Base-by-base conservation (phyloP, 352 stramenopile genomes). In the Thalassiosira livingstoniorum region DNA sequence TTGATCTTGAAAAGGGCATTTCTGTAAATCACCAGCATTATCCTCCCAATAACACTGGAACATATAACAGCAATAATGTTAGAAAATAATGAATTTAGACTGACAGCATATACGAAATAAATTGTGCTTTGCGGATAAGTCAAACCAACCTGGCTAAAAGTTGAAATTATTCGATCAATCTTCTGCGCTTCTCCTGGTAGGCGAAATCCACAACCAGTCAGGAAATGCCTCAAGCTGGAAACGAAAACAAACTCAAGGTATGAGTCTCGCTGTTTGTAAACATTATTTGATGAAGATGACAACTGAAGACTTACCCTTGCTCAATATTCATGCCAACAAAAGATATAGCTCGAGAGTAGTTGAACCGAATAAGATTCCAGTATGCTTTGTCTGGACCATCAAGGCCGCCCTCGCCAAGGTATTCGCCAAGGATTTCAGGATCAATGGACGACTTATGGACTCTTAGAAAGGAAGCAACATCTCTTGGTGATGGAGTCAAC, bases 11-110 rank as follows among this genome's bases (percentile, higher is more conserved):
- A 97, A 96, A 2, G 93, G 91, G 37, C 92, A 96, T 29, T 87
- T 87, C 7, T 80, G 47, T 37, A 83, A 31, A 83, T 94, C 90
- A 31, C 87, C 89, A 4, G 87, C 86, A 87, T 97, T 98, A 80
- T 99, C 98, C 83, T 99, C 96, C 91, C 94, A 99, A 83, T 98
- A 99, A 83, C 97, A 99, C 80, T 99, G n/a, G n/a, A n/a, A n/a
- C n/a, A n/a, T n/a, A n/a, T n/a, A n/a, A n/a, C n/a, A n/a, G n/a
- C n/a, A n/a, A n/a, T n/a, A n/a, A n/a, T n/a, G n/a, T n/a, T n/a
- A n/a, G n/a, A n/a, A n/a, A n/a, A n/a, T n/a, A n/a, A n/a, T n/a
- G n/a, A n/a, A n/a, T n/a, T n/a, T n/a, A n/a, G n/a, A n/a, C n/a
- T n/a, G n/a, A n/a, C n/a, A n/a, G n/a, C n/a, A n/a, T n/a, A n/a